Base-by-base conservation (phyloP, 441 rosid species). In the Populus hybrid region DNA sequence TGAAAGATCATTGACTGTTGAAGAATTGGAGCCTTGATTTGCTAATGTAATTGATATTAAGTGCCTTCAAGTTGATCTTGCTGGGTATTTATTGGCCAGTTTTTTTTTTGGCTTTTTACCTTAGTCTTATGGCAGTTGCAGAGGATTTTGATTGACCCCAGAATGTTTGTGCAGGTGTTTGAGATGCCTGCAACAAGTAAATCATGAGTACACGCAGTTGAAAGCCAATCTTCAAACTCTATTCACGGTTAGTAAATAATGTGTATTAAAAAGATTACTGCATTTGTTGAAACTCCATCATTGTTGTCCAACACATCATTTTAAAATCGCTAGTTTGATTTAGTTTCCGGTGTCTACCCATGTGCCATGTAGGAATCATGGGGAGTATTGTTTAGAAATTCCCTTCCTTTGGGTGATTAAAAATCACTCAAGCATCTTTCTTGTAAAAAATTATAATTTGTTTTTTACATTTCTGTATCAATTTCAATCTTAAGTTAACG, bases 121-220 rank as follows among this genome's bases (percentile, higher is more conserved):
- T 1, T 0, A 50, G 59, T 50, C 59, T 53, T 53, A 63, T 76
- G 28, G n/a, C 59, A 46, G 57, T 67, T 24, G 34, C 67, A 40
- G n/a, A 9, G 7, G 72, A 74, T 57, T 46, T 77, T 69, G 69
- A 80, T 72, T 79, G 21, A 34, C 65, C 36, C 26, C 38, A 65
- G 18, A 73, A 71, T 81, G 59, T 21, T 77, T 78, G 68, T 82
- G 81, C 85, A 93, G 98, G 86, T 93, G 98, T 85, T 12, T 87
- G 88, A 83, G 91, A 85, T 91, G 95, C 79, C 89, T 91, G 79
- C 95, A 91, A 74, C 94, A 87, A 83, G 92, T 89, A 81, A 88
- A 81, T 76, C 88, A 83, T 53, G 98, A 93, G 76, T 88, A 76
- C 78, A 67, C 79, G 73, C 79, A 82, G 14, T 72, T 86, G 83